Evolutionary conservation across 257 asterid genomes (phyloP).

Genomic region (Solanum paucissectum): DNA sequence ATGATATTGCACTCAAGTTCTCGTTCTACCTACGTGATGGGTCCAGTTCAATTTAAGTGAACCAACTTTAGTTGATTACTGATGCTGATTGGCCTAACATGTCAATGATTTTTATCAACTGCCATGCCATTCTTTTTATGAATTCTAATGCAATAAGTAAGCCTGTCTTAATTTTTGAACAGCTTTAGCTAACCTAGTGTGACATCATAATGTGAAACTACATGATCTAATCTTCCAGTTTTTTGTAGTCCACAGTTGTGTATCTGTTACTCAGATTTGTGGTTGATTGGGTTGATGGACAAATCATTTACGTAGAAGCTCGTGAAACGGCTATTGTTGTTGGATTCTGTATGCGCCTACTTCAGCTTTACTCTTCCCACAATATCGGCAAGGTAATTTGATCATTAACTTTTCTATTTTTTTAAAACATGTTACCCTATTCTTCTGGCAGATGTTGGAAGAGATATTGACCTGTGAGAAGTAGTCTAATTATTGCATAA

Average conservation of each 20-base stretch:
- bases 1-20: not conserved
- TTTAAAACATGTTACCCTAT: not conserved
- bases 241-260: slow-evolving; percentile 58
- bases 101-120: not conserved
- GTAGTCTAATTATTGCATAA: not conserved
- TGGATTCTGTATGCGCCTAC: slow-evolving; percentile 78
- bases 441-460: not conserved
- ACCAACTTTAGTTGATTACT: not conserved
- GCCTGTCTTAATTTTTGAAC: not conserved
- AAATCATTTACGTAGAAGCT: slow-evolving; percentile 82
- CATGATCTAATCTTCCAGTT: not conserved
- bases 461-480: not conserved
- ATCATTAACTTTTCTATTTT: not conserved
- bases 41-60: not conserved
- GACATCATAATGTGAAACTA: not conserved
- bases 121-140: not conserved
- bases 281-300: slow-evolving; percentile 92
- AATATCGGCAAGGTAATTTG: slow-evolving; percentile 83
- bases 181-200: not conserved
- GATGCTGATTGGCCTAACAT: not conserved
- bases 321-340: slow-evolving; percentile 83
- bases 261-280: slow-evolving; percentile 89
- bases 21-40: not conserved
- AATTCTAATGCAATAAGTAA: not conserved
- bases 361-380: slow-evolving; percentile 84